Conservation (phyloP, 164 flowering plant genomes). For the Chimonanthus salicifolius region DNA sequence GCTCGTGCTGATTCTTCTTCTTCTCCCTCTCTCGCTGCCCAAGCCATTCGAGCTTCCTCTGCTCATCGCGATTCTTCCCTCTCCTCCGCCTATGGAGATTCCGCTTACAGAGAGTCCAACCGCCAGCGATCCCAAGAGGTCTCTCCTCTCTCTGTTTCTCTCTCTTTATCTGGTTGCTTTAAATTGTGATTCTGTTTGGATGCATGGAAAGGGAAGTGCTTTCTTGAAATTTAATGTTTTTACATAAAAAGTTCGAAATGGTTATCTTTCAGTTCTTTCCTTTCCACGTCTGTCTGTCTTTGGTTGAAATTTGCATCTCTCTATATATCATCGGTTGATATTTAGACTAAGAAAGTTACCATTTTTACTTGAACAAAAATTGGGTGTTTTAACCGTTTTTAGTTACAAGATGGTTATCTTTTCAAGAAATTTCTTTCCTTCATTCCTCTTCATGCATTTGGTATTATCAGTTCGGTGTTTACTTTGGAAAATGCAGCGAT, state of each 20-base stretch:
- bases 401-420: no score
- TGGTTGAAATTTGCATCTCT: no score
- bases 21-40: constrained; percentile 49
- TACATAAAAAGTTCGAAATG: background rate
- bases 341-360: no score
- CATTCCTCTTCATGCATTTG: no score
- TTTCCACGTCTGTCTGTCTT: background rate
- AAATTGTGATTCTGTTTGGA: background rate
- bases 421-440: no score
- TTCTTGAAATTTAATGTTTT: no score
- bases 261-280: no score
- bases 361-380: no score
- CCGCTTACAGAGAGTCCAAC: constrained; percentile 18
- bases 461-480: no score
- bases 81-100: constrained; percentile 45
- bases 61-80: constrained; percentile 59
- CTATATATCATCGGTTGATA: background rate
- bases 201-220: no score
- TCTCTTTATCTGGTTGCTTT: background rate
- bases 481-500: no score
- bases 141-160: background rate
- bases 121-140: constrained; percentile 5
- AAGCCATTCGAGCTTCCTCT: constrained; percentile 82
- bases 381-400: no score
- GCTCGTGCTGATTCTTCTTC: background rate